Base-by-base conservation (phyloP, 148 eudicot species). In the Fallopia convolvulus region DNA sequence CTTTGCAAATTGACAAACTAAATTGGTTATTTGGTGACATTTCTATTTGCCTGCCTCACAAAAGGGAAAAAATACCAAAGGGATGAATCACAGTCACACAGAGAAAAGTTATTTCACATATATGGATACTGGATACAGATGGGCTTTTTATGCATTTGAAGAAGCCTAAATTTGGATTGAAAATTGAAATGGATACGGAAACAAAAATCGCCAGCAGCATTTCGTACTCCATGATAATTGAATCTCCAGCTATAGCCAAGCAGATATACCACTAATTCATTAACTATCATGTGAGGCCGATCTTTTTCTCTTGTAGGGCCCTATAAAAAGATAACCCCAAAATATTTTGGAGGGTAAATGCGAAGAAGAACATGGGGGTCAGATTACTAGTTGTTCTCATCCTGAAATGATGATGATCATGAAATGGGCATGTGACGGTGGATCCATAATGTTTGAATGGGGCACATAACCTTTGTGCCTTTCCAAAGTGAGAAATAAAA, bases 351-450 rank as follows among this genome's bases (percentile, higher is more conserved):
- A 33, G 72, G 72, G 17, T 12, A 66, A 66, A 66, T 33, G n/a
- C 0, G 30, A 26, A 9, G 11, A 58, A 58, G 65, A 58, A 58
- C 65, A 58, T 20, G 65, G 65, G 65, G 65, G 32, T 20, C 66
- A 23, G 32, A 58, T 14, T 11, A 61, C 36, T 61, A 61, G 3
- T 61, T 30, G 70, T 26, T 26, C 33, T 30, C 15, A 30, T 30
- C 42, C 72, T 68, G 20, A 36, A 33, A 68, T 68, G 72, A 68
- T 36, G 72, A 68, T 14, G 44, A 65, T 65, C 17, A 39, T 39
- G 46, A 68, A 33, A 68, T 68, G 72, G 72, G 72, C 72, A 68
- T 68, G 72, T 68, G 72, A 68, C 72, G 72, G 72, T 68, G 72
- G 46, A 68, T 13, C 72, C 72, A 68, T 68, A 39, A 68, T 68